phyloP scores from a whole-genome alignment of 805 yeast species.

The Nadsonia fulvescens region DNA sequence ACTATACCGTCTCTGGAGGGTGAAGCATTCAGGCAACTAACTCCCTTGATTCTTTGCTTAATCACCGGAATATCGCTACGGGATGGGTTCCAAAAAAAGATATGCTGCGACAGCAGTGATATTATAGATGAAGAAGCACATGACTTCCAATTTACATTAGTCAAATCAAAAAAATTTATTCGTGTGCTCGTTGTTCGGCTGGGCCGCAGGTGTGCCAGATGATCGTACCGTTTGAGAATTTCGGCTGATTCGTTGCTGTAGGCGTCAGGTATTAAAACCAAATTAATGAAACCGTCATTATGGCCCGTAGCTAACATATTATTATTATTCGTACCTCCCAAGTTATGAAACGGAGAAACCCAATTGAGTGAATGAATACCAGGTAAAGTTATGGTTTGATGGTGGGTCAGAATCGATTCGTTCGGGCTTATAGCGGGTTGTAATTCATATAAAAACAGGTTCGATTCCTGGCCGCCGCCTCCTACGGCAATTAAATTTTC shows the following conservation, averaged over 20 bases:
- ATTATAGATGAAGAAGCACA: constrained; percentile 29
- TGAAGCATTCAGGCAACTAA: constrained; percentile 32
- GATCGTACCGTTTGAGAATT: constrained; percentile 64
- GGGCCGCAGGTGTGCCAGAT: constrained; percentile 36
- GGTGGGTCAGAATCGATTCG: constrained; percentile 28
- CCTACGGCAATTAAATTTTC: constrained; percentile 36
- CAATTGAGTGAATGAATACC: constrained; percentile 29
- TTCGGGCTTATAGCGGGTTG: no score
- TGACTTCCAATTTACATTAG: constrained; percentile 27
- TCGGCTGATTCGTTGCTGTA: constrained; percentile 39
- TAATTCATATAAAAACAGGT: constrained; percentile 36
- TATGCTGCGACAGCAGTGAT: constrained; percentile 45
- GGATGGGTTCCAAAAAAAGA: constrained; percentile 62
- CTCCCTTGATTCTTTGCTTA: constrained; percentile 33
- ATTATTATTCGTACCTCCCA: no score
- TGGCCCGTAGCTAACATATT: constrained; percentile 48
- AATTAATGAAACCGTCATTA: constrained; percentile 52
- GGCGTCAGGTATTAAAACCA: constrained; percentile 48
- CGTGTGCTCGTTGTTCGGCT: constrained; percentile 13
- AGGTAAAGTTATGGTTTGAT: constrained; percentile 38
- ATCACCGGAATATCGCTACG: constrained; percentile 41
- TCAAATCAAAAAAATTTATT: constrained; percentile 21
- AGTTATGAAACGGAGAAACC: constrained; percentile 20
- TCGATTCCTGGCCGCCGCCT: constrained; percentile 28
- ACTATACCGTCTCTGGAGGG: constrained; percentile 30